Base-by-base conservation (phyloP, 1,139 yeast genomes). In the Hanseniaspora uvarum region DNA sequence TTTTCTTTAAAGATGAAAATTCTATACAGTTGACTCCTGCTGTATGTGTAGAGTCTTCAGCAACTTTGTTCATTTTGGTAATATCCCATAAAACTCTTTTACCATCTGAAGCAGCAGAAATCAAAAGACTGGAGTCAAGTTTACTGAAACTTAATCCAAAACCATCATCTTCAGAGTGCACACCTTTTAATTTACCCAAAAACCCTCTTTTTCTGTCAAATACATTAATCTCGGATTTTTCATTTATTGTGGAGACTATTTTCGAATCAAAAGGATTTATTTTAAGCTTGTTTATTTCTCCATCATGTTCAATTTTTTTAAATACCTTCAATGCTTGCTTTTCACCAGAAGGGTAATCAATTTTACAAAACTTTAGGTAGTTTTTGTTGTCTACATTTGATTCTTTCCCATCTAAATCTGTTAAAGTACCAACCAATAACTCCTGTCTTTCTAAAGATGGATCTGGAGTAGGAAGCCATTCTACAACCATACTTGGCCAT, bases 221-320 rank as follows among this genome's bases (percentile, higher is more conserved):
- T n/a, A 89, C 66, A 59, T 74, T 80, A 1, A 84, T 79, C 49
- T 76, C 79, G 24, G 98, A 97, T 4, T 69, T 67, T 1, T 89
- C 94, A 58, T 84, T 80, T 59, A 88, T 81, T 0, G 95, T 80
- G 3, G 95, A 92, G 14, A 88, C 76, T 0, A 79, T 66, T 44
- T 72, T 75, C 4, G 86, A 73, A 60, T 82, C 76, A 60, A 80
- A 83, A 0, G 96, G 95, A 78, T 83, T 79, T 63, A 78, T 81
- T 45, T 96, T 77, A 5, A 95, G 95, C 59, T 89, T 74, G 63
- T 88, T 86, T 55, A 89, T 79, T 64, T 85, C 95, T 2, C 73
- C 73, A 7, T 72, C 68, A 59, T 77, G 80, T 40, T 68, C 65
- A 54, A 70, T 75, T 68, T 84, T 83, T 64, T 81, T 82, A 46